These are phyloP conservation scores for Ophiostoma novo-ulmi DNA, from an alignment of 2,329 filamentous ascomycete species.

Conservation along the genomic window DNA sequence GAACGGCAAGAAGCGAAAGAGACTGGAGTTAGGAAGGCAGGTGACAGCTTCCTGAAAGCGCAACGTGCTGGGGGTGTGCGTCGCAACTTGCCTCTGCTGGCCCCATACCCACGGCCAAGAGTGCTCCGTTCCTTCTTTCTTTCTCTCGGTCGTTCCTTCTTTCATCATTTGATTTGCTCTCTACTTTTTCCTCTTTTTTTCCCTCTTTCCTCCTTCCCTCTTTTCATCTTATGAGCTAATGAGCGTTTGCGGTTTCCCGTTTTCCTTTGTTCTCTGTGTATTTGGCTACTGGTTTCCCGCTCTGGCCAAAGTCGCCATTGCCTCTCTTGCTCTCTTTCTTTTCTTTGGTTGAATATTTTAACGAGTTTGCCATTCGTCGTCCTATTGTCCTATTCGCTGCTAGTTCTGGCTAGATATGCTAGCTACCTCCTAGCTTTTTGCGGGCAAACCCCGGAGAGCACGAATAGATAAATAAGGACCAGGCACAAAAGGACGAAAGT, in stretches of 20 bases:
- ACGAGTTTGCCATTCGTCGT: background rate
- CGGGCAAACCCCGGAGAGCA: constrained; percentile 9
- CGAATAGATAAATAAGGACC: background rate
- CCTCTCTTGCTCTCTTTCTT: background rate
- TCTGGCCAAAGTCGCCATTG: background rate
- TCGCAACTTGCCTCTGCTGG: constrained; percentile 2
- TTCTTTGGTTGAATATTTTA: background rate
- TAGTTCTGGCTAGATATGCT: constrained; percentile 4
- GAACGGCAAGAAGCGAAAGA: background rate
- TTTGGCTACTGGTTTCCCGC: background rate
- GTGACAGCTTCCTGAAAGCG: constrained; percentile 11
- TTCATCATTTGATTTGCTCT: background rate
- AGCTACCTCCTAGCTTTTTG: constrained; percentile 14
- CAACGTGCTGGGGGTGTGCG: constrained; percentile 12
- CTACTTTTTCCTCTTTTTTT: background rate
- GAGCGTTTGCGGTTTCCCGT: background rate
- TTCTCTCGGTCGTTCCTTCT: background rate
- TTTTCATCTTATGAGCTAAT: background rate
- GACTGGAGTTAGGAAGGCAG: background rate
- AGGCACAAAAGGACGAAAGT: background rate
- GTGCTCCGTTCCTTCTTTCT: constrained; percentile 7
- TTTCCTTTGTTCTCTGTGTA: background rate
- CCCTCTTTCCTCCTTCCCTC: background rate
- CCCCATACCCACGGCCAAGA: constrained; percentile 10
- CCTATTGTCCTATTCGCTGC: background rate